These are phyloP conservation scores for Phytopythium vexans DNA, from an alignment of 352 stramenopile genomes.

Conservation along the genomic window DNA sequence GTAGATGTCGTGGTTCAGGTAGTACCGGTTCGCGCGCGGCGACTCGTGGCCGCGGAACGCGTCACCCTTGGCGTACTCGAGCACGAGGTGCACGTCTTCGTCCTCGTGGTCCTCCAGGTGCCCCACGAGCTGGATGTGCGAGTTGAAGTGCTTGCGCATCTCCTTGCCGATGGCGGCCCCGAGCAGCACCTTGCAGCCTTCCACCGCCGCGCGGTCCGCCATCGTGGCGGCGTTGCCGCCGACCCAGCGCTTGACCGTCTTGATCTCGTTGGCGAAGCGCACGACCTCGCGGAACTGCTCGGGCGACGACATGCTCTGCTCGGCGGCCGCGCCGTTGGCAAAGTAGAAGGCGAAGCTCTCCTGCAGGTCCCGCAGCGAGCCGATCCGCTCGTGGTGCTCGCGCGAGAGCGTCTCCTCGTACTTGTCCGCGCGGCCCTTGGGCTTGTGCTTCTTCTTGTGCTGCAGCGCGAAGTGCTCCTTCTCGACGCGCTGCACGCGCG, in stretches of 20 bases:
- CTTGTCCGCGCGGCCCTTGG: conserved; percentile 13
- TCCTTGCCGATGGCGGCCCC: conserved; percentile 74
- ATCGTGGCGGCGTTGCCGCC: conserved; percentile 81
- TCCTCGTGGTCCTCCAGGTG: conserved; percentile 51
- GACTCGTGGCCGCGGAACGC: conserved; percentile 55
- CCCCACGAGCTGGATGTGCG: conserved; percentile 63
- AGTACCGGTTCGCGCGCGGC: conserved; percentile 78
- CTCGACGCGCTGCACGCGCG: conserved; percentile 44
- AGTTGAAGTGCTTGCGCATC: conserved; percentile 67
- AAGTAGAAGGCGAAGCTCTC: conserved; percentile 87
- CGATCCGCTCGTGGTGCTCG: conserved; percentile 74
- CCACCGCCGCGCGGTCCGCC: conserved; percentile 62
- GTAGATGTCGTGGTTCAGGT: conserved; percentile 86
- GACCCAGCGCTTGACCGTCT: conserved; percentile 59
- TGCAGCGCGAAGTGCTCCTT: conserved; percentile 28
- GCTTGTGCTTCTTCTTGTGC: conserved; percentile 33
- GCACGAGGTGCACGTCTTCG: conserved; percentile 78
- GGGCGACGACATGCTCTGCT: conserved; percentile 80
- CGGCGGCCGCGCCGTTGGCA: conserved; percentile 64
- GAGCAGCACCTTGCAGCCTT: conserved; percentile 68
- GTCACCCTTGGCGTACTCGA: conserved; percentile 75
- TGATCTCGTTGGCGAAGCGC: conserved; percentile 53
- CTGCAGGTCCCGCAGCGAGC: conserved; percentile 51
- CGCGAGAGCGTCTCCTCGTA: conserved; percentile 20
- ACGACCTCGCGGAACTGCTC: conserved; percentile 78